phyloP scores from a whole-genome alignment of 768 basidiomycete species.

The Podaxis pistillaris region DNA sequence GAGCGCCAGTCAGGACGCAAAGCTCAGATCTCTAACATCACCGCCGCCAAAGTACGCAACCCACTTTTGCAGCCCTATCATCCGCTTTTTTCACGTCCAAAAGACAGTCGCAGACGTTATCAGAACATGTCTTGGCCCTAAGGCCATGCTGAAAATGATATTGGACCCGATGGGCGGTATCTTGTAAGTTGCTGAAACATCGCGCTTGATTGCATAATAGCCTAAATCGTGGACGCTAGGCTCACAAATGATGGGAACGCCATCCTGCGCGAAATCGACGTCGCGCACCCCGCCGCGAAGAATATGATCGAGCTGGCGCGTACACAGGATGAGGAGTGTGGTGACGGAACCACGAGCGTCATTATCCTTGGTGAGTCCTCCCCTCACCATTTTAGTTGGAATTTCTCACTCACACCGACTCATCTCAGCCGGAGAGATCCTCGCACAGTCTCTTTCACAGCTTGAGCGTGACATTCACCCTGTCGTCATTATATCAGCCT shows the following conservation, averaged over 20 bases:
- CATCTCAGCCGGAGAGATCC: slow-evolving; percentile 82
- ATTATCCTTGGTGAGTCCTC: slow-evolving; percentile 83
- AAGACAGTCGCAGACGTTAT: slow-evolving; percentile 99
- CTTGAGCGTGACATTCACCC: slow-evolving; percentile 98
- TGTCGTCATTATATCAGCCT: slow-evolving; percentile 97
- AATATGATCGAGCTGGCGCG: slow-evolving; percentile 99
- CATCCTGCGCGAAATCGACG: slow-evolving; percentile 96
- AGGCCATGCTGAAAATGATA: slow-evolving; percentile 99
- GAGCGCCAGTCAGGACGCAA: slow-evolving; percentile 93
- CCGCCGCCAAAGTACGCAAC: slow-evolving; percentile 84
- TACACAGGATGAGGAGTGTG: slow-evolving; percentile 98
- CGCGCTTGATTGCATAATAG: slow-evolving; percentile 1
- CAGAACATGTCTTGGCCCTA: slow-evolving; percentile 93
- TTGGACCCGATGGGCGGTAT: slow-evolving; percentile 99
- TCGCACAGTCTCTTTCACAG: slow-evolving; percentile 90
- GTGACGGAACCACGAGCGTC: slow-evolving; percentile 97
- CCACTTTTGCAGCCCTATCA: not conserved
- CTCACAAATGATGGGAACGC: slow-evolving; percentile 99
- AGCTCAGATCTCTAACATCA: slow-evolving; percentile 96
- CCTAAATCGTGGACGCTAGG: slow-evolving; percentile 25
- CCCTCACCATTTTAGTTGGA: not conserved
- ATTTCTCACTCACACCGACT: not conserved
- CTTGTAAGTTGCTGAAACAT: slow-evolving; percentile 51
- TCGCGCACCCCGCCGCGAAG: slow-evolving; percentile 98
- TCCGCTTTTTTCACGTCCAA: slow-evolving; percentile 10